Base-by-base conservation (phyloP, 345 rosid species). In the Camelina laxa region DNA sequence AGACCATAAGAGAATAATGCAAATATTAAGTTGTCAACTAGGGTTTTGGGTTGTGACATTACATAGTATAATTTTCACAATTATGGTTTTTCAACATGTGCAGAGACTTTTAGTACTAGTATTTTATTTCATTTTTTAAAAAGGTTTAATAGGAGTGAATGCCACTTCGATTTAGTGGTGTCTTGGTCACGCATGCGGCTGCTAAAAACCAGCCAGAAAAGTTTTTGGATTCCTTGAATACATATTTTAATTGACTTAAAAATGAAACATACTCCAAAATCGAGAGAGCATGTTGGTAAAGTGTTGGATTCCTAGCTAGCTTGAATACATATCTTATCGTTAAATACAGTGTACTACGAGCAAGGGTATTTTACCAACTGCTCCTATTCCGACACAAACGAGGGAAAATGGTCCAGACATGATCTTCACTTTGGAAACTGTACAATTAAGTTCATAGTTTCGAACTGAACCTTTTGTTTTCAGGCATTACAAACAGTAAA, bases 151-250 rank as follows among this genome's bases (percentile, higher is more conserved):
- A 48, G 22, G 54, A 48, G 51, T 74, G 27, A 44, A 56, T 59
- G 10, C 64, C 64, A 35, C 55, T 69, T 61, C 69, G 19, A 50
- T 48, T 35, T 76, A 76, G 71, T 70, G 80, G 75, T 70, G 66
- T 76, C 75, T 63, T 47, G 49, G 30, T 76, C 71, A 76, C 74
- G 65, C 79, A 75, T 38, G 80, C 65, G 64, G 70, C 75, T 21
- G 65, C 75, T 69, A 44, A 35, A 27, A 68, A 35, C 33, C 22
- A 33, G 47, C 58, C 73, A 44, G 68, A 45, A 9, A 67, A 30
- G 64, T 67, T 19, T 27, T 39, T 68, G 39, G 51, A 24, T 19
- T 59, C 21, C 12, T 44, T 65, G 65, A 44, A 45, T 55, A 36
- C 15, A 48, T n/a, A 17, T 65, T 65, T 24, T 38, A 62, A 50